A percentile compares a stretch with the other conserved stretches of the same genome.
Conservation (phyloP, 768 basidiomycete species). For the Mycena pura region DNA sequence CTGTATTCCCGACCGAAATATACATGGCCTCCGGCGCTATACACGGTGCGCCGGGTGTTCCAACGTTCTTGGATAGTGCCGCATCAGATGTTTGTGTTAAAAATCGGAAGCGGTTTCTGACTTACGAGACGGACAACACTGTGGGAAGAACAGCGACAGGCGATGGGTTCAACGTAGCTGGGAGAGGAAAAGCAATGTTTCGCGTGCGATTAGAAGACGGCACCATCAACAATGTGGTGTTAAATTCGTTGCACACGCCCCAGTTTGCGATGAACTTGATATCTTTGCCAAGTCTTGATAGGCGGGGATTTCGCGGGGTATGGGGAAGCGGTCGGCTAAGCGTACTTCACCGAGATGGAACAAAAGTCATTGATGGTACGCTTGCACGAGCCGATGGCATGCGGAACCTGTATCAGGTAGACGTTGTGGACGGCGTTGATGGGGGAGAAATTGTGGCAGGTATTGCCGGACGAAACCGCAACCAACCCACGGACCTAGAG, state of each 20-base stretch:
- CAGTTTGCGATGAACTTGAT: constrained; percentile 2
- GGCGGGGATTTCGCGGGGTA: background rate
- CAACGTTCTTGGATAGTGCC: constrained; percentile 4
- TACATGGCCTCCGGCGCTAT: background rate
- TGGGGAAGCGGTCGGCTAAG: background rate
- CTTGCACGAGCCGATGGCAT: background rate
- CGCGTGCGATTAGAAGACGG: background rate
- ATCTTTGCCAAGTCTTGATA: background rate
- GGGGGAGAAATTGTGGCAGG: background rate
- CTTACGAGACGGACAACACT: background rate
- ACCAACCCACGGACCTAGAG: constrained; percentile 23
- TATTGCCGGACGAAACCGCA: constrained; percentile 11
- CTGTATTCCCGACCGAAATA: background rate
- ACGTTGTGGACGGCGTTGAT: background rate
- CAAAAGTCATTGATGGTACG: background rate
- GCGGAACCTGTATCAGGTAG: background rate
- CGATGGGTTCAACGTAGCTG: background rate
- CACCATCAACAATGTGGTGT: background rate
- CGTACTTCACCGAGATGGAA: background rate
- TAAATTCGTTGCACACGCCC: background rate
- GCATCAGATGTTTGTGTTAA: constrained; percentile 9
- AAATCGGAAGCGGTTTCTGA: background rate
- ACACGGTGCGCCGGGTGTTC: background rate
- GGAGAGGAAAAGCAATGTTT: background rate
- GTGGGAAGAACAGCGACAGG: background rate